Evolutionary conservation across 192 early-diverging fungal species (phyloP).

Genomic region (Radiomyces spectabilis): DNA sequence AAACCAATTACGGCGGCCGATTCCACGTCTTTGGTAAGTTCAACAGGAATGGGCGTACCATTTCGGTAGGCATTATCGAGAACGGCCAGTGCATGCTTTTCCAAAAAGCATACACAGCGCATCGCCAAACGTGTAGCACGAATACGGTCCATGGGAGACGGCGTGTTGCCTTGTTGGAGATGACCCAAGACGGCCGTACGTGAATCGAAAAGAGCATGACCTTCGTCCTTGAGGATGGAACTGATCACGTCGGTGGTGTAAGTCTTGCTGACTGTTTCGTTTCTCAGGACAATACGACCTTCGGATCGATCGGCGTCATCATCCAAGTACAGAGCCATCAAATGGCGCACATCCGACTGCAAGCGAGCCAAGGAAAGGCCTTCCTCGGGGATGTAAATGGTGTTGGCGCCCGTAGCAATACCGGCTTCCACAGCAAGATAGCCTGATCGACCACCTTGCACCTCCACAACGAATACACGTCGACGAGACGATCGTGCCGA

Average conservation of each 20-base stretch:
- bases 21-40: slow-evolving; percentile 42
- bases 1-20: slow-evolving; percentile 79
- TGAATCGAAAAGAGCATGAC: slow-evolving; percentile 81
- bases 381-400: slow-evolving; percentile 90
- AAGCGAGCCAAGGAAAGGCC: slow-evolving; percentile 73
- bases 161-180: slow-evolving; percentile 90
- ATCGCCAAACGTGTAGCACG: slow-evolving; percentile 83
- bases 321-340: slow-evolving; percentile 65
- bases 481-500: slow-evolving; percentile 85
- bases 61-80: slow-evolving; percentile 26
- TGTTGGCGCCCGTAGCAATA: slow-evolving; percentile 77
- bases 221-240: slow-evolving; percentile 82
- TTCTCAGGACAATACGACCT: slow-evolving; percentile 84
- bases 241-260: slow-evolving; percentile 89
- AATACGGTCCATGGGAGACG: slow-evolving; percentile 87
- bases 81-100: slow-evolving; percentile 47
- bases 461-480: slow-evolving; percentile 94
- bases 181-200: slow-evolving; percentile 89
- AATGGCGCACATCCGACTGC: slow-evolving; percentile 77
- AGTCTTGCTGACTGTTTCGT: slow-evolving; percentile 62
- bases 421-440: slow-evolving; percentile 84
- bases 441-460: slow-evolving; percentile 92
- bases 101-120: slow-evolving; percentile 76
- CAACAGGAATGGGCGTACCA: slow-evolving; percentile 44
- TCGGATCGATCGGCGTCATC: slow-evolving; percentile 65